Evolutionary conservation across 768 basidiomycete genomes (phyloP).

Genomic region (Ephemerocybe angulata): DNA sequence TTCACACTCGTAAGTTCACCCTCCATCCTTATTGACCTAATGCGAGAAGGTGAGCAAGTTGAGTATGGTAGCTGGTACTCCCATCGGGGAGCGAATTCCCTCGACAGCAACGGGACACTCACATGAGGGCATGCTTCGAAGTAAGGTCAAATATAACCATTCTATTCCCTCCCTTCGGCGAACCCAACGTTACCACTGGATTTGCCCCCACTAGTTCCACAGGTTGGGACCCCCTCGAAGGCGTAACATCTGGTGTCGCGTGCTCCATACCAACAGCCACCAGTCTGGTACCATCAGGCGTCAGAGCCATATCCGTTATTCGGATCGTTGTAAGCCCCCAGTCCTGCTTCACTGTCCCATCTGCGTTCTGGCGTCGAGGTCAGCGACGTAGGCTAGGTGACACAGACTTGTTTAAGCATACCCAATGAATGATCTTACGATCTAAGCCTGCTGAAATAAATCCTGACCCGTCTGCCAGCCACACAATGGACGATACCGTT

Average conservation of each 20-base stretch:
- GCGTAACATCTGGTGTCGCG: neutral
- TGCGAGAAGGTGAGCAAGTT: too few species aligned
- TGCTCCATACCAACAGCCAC: conserved; percentile 76
- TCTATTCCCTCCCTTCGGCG: conserved; percentile 47
- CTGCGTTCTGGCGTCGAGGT: conserved; percentile 51
- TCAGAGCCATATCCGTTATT: conserved; percentile 81
- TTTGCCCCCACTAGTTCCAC: neutral
- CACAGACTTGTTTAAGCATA: conserved; percentile 32
- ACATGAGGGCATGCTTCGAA: conserved; percentile 68
- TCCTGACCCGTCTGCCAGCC: conserved; percentile 85
- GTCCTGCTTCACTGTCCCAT: conserved; percentile 66
- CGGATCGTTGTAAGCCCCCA: conserved; percentile 75
- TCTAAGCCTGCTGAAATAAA: conserved; percentile 91
- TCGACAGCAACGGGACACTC: conserved; percentile 31
- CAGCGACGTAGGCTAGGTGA: conserved; percentile 5
- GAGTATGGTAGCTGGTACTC: too few species aligned
- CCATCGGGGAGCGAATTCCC: too few species aligned
- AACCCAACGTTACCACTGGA: conserved; percentile 19
- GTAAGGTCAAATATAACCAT: conserved; percentile 76
- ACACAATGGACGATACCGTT: conserved; percentile 80
- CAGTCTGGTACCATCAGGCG: conserved; percentile 79
- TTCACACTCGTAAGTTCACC: conserved; percentile 88
- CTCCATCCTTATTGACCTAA: conserved; percentile 61
- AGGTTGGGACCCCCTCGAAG: neutral
- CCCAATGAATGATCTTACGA: conserved; percentile 80